Evolutionary conservation across 768 basidiomycete genomes (phyloP).

Genomic region (Boletus rufocinnamomeus): DNA sequence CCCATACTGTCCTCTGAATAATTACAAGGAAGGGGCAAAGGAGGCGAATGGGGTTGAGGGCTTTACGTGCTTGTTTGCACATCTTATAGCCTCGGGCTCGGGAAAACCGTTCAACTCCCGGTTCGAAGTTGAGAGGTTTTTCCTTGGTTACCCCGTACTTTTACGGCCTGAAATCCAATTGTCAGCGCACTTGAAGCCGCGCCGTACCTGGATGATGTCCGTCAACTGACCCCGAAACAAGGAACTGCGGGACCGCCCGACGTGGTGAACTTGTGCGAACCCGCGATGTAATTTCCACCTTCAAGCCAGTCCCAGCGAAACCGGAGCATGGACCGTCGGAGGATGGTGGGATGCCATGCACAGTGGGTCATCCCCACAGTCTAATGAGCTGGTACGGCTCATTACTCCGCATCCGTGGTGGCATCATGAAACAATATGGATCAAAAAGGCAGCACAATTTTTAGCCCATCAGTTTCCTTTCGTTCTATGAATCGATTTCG

Average conservation of each 20-base stretch:
- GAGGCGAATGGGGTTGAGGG: slow-evolving; percentile 22
- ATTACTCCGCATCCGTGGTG: neutral
- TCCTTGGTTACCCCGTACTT: slow-evolving; percentile 24
- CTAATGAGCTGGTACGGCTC: neutral
- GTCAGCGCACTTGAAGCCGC: neutral
- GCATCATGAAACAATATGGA: neutral
- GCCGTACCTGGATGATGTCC: neutral
- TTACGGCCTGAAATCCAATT: neutral
- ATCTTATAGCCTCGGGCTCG: slow-evolving; percentile 15
- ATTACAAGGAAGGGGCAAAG: neutral
- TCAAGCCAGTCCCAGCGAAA: neutral
- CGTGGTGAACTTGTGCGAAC: neutral
- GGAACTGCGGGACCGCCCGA: neutral
- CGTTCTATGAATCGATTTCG: neutral
- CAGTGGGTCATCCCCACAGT: neutral
- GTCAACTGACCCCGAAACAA: neutral
- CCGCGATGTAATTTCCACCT: neutral
- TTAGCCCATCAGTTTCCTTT: neutral
- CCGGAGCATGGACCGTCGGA: neutral
- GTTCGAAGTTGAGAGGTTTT: slow-evolving; percentile 16
- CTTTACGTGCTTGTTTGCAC: slow-evolving; percentile 5
- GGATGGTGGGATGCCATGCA: neutral
- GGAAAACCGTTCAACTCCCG: slow-evolving; percentile 7
- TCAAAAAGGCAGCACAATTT: neutral
- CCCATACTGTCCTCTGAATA: slow-evolving; percentile 45